phyloP scores from a whole-genome alignment of 2,329 filamentous ascomycete genomes.

The Akanthomyces uredinophilus region DNA sequence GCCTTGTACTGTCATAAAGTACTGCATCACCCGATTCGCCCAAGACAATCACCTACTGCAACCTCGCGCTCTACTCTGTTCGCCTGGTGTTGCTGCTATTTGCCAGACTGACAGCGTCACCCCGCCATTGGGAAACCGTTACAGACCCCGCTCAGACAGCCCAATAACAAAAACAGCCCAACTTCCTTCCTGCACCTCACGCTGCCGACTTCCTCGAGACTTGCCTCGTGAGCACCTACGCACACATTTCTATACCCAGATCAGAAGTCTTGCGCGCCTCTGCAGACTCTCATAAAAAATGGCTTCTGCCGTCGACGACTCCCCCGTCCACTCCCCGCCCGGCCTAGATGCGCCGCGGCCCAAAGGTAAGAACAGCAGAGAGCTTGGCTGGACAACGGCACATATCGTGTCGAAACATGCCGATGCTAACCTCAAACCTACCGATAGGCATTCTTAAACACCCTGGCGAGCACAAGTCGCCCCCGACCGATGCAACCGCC shows the following conservation, averaged over 20 bases:
- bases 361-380: slow-evolving; percentile 33
- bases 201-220: not conserved
- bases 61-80: not conserved
- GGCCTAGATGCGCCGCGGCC: slow-evolving; percentile 38
- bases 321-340: slow-evolving; percentile 39
- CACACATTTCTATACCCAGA: not conserved
- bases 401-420: not conserved
- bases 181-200: slow-evolving; percentile 6
- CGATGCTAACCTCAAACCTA: not conserved
- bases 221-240: slow-evolving; percentile 5
- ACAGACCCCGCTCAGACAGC: slow-evolving; percentile 11
- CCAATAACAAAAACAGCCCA: slow-evolving; percentile 4
- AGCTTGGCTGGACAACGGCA: not conserved
- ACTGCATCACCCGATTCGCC: slow-evolving; percentile 12
- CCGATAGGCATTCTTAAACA: slow-evolving; percentile 89
- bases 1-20: not conserved
- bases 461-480: slow-evolving; percentile 57
- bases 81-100: not conserved
- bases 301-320: slow-evolving; percentile 35
- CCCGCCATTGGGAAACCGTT: slow-evolving; percentile 4
- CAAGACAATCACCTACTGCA: not conserved
- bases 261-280: not conserved
- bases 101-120: slow-evolving; percentile 3
- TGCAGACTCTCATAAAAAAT: slow-evolving; percentile 27
- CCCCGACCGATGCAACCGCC: slow-evolving; percentile 28